Evolutionary conservation across 2,329 filamentous ascomycete genomes (phyloP).

Genomic region (Seiridium cupressi): DNA sequence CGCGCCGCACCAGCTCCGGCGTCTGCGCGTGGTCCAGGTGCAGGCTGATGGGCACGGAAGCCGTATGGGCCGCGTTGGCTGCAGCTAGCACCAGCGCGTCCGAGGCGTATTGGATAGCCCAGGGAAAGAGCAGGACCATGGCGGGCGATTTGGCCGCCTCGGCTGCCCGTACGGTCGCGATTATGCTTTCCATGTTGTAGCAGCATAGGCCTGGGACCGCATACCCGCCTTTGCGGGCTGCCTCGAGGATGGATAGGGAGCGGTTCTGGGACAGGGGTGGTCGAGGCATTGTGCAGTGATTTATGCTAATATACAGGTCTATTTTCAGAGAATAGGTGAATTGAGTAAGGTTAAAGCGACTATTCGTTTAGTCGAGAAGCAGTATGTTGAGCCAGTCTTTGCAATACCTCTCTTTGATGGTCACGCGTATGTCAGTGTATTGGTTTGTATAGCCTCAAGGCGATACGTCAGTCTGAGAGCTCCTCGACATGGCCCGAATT

Average conservation of each 20-base stretch:
- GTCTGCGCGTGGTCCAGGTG: slow-evolving; percentile 68
- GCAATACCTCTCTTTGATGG: too few relatives aligned
- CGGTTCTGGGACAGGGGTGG: slow-evolving; percentile 41
- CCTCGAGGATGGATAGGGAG: slow-evolving; percentile 55
- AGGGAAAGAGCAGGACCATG: slow-evolving; percentile 73
- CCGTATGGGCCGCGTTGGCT: slow-evolving; percentile 53
- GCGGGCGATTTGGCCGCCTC: slow-evolving; percentile 65
- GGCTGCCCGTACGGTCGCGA: slow-evolving; percentile 67
- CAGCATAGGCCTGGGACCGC: slow-evolving; percentile 60
- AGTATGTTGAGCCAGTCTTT: too few relatives aligned
- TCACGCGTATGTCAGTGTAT: neutral
- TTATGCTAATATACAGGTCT: neutral
- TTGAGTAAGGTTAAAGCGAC: neutral
- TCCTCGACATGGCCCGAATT: neutral
- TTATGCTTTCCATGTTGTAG: slow-evolving; percentile 69
- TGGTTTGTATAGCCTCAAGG: neutral
- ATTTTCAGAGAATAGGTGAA: neutral
- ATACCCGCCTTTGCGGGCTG: slow-evolving; percentile 53
- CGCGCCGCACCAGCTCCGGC: slow-evolving; percentile 58
- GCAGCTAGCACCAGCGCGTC: slow-evolving; percentile 53
- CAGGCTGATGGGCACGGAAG: slow-evolving; percentile 58
- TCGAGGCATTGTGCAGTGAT: neutral
- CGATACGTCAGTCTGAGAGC: neutral
- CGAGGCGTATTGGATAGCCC: slow-evolving; percentile 67
- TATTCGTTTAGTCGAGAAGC: too few relatives aligned